These are phyloP conservation scores for Brassica cretica DNA, from an alignment of 345 rosid genomes.

Conservation along the genomic window DNA sequence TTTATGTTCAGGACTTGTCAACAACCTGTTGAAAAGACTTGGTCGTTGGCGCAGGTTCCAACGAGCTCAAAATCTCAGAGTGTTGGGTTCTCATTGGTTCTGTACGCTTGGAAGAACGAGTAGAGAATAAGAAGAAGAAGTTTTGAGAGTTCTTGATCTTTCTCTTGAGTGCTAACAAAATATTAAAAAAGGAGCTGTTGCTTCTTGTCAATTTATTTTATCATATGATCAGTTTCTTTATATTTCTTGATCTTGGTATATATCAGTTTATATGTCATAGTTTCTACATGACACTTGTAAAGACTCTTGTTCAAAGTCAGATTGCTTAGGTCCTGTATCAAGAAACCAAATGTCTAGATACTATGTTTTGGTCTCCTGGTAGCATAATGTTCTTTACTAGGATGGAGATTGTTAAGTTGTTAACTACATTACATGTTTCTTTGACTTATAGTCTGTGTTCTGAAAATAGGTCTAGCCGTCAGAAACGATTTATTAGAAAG, in stretches of 20 bases:
- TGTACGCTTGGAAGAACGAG: conserved; percentile 94
- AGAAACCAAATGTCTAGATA: conserved; percentile 7
- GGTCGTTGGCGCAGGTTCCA: conserved; percentile 56
- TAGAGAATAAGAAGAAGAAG: conserved; percentile 42
- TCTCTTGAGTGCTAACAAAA: conserved; percentile 27
- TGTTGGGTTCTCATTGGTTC: conserved; percentile 73
- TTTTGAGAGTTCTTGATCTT: conserved; percentile 30
- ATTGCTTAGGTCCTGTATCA: conserved; percentile 11
- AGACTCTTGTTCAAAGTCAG: conserved; percentile 12
- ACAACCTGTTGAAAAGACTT: conserved; percentile 63
- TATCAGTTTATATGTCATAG: conserved; percentile 1
- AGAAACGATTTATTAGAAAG: too few relatives aligned
- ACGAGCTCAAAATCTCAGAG: conserved; percentile 61
- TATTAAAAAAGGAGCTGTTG: conserved; percentile 31
- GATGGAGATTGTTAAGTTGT: neutral
- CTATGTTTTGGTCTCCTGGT: conserved; percentile 19
- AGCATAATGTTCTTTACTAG: conserved; percentile 10
- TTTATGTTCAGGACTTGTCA: conserved; percentile 90
- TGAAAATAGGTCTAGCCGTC: too few relatives aligned
- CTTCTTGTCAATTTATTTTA: conserved; percentile 38
- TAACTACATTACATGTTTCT: neutral
- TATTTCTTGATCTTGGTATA: conserved; percentile 7
- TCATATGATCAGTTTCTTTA: conserved; percentile 25
- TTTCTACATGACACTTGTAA: conserved; percentile 15
- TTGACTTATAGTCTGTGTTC: neutral